Percentiles rank a stretch among this genome's conserved stretches.
phyloP scores from a whole-genome alignment of 257 asterid species.

The Thymus quinquecostatus region DNA sequence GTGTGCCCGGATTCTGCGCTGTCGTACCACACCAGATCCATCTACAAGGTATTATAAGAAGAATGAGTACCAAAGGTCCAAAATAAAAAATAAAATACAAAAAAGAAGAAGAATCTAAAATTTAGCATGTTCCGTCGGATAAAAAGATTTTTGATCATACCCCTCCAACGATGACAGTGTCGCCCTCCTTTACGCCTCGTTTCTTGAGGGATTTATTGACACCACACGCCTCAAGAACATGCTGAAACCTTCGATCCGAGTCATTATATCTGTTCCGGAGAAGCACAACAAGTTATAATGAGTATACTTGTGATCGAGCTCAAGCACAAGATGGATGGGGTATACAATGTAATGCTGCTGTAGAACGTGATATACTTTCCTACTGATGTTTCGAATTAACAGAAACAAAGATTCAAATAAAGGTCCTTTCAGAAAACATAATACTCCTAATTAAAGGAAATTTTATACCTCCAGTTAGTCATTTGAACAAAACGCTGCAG shows the following conservation, averaged over 20 bases:
- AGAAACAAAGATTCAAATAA: neutral
- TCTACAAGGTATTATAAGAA: constrained; percentile 44
- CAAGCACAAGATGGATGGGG: neutral
- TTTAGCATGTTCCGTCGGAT: no score
- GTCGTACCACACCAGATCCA: constrained; percentile 93
- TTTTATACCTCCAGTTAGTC: constrained; percentile 94
- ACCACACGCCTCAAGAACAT: constrained; percentile 91
- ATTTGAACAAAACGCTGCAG: constrained; percentile 93
- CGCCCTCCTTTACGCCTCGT: constrained; percentile 91
- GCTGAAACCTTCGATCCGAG: constrained; percentile 88
- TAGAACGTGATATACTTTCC: constrained; percentile 15
- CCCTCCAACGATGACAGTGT: constrained; percentile 89
- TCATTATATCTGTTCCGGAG: constrained; percentile 68
- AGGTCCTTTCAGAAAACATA: neutral
- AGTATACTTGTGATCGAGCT: neutral
- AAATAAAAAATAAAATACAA: no score
- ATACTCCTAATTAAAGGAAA: neutral
- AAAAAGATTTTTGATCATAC: constrained; percentile 37
- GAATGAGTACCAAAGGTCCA: neutral
- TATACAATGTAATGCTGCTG: constrained; percentile 1
- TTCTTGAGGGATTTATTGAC: constrained; percentile 80
- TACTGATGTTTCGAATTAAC: neutral
- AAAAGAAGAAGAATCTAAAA: no score
- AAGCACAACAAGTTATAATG: constrained; percentile 21
- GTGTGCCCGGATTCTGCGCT: constrained; percentile 55